Evolutionary conservation across 345 rosid species (phyloP).

Genomic region (Cochlearia excelsa): DNA sequence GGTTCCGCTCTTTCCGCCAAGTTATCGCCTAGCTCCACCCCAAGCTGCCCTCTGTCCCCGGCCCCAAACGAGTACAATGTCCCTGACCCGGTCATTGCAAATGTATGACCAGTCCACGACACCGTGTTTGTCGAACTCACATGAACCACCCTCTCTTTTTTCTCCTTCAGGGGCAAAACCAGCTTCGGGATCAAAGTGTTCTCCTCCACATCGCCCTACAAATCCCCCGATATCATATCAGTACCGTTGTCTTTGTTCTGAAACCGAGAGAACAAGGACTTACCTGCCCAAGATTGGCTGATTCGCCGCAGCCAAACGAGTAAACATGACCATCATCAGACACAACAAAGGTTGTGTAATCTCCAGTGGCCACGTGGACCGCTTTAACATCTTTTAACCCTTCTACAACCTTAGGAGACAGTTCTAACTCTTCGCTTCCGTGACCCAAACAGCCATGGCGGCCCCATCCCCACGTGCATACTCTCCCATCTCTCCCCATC

Average conservation of each 20-base stretch:
- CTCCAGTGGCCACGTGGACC: conserved; percentile 83
- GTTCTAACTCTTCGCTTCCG: conserved; percentile 79
- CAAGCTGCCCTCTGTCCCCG: conserved; percentile 95
- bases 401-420: conserved; percentile 77
- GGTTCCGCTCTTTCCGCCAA: conserved; percentile 76
- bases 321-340: conserved; percentile 89
- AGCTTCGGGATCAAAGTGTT: conserved; percentile 66
- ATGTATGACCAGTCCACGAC: conserved; percentile 84
- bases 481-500: conserved; percentile 84
- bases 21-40: conserved; percentile 59
- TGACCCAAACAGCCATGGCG: conserved; percentile 94
- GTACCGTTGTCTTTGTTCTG: background rate
- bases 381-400: conserved; percentile 70
- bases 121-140: conserved; percentile 81
- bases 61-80: conserved; percentile 84
- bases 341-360: conserved; percentile 85
- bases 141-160: conserved; percentile 75
- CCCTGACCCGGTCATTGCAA: conserved; percentile 84
- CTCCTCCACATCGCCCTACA: conserved; percentile 63
- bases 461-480: conserved; percentile 99
- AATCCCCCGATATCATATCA: background rate
- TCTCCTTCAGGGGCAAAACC: conserved; percentile 66
- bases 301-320: conserved; percentile 91
- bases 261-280: conserved; percentile 34
- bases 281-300: conserved; percentile 92